Conservation (phyloP, 306 rosid species). For the Alnus glutinosa region DNA sequence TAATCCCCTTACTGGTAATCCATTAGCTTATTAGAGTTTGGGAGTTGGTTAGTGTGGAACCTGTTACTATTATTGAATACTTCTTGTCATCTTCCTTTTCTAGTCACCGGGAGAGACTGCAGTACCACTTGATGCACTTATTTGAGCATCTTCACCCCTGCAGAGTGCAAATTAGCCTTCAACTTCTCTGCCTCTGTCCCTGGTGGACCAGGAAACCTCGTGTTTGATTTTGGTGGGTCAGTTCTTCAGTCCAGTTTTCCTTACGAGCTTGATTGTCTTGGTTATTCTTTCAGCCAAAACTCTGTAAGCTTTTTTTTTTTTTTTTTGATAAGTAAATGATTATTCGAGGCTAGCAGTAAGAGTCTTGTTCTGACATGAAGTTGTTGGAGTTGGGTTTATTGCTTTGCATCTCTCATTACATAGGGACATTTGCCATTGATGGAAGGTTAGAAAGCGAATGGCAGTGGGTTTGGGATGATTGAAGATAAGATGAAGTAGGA, state of each 20-base stretch:
- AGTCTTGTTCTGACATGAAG: neutral
- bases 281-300: neutral
- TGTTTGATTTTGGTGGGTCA: neutral
- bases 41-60: too few relatives aligned
- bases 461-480: neutral
- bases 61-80: too few relatives aligned
- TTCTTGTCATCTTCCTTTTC: too few relatives aligned
- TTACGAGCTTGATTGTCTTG: neutral
- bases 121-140: too few relatives aligned
- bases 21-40: too few relatives aligned
- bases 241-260: neutral
- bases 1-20: neutral
- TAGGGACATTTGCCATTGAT: neutral
- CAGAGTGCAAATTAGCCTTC: too few relatives aligned
- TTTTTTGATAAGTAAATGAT: neutral
- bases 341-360: neutral
- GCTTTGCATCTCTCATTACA: neutral
- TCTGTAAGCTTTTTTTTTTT: neutral
- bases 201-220: neutral
- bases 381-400: neutral
- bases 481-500: neutral
- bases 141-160: too few relatives aligned
- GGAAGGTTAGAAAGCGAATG: neutral
- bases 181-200: neutral
- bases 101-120: too few relatives aligned